Evolutionary conservation across 2,329 filamentous ascomycete genomes (phyloP).

Genomic region (Alternaria rosae): DNA sequence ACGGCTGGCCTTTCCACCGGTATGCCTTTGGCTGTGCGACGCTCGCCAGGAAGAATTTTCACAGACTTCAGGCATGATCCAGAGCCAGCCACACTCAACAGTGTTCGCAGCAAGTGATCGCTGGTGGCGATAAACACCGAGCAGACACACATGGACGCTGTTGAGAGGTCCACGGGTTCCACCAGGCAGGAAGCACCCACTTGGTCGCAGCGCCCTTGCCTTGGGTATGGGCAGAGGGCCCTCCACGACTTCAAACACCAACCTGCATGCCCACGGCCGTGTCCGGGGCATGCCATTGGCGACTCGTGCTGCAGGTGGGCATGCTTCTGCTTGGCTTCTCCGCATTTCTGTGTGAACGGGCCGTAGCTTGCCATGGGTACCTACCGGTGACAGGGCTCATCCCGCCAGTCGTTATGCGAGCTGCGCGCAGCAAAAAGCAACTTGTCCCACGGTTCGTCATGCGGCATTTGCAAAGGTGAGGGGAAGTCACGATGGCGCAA

Average conservation of each 20-base stretch:
- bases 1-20: constrained; percentile 19
- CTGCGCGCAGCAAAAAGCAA: constrained; percentile 25
- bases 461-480: constrained; percentile 14
- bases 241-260: constrained; percentile 13
- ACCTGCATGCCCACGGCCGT: constrained; percentile 2
- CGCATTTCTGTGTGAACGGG: constrained; percentile 29
- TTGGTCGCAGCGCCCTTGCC: constrained; percentile 23
- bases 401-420: constrained; percentile 17
- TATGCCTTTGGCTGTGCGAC: constrained; percentile 17
- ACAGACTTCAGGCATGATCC: constrained; percentile 17
- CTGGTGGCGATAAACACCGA: constrained; percentile 15
- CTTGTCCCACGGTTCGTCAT: constrained; percentile 30
- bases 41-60: constrained; percentile 34
- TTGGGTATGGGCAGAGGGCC: constrained; percentile 16
- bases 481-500: constrained; percentile 31
- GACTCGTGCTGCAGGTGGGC: constrained; percentile 5
- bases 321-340: constrained; percentile 22
- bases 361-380: constrained; percentile 24
- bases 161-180: constrained; percentile 27
- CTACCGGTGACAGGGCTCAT: constrained; percentile 16
- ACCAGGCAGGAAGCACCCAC: constrained; percentile 27
- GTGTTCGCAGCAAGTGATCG: not conserved
- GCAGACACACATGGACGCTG: constrained; percentile 21
- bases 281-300: constrained; percentile 17
- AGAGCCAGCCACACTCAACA: constrained; percentile 21